These are phyloP conservation scores for Aspergillus sp. DNA, from an alignment of 2,329 filamentous ascomycete genomes.

Conservation along the genomic window DNA sequence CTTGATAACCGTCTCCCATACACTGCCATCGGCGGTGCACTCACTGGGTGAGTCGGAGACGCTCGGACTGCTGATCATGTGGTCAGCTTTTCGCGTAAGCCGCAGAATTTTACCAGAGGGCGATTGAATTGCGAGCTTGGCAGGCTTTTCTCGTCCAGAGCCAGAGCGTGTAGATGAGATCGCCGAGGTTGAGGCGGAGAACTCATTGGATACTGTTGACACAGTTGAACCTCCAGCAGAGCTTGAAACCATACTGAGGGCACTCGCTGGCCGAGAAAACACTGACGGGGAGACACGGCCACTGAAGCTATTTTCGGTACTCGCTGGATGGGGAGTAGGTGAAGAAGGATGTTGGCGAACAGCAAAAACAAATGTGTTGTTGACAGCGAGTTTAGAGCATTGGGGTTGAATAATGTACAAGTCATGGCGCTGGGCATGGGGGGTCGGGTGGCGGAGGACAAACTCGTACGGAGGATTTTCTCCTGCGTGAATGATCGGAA, in stretches of 20 bases:
- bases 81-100: conserved; percentile 50
- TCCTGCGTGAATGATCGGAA: conserved; percentile 88
- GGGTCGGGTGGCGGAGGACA: conserved; percentile 87
- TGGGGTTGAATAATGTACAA: conserved; percentile 97
- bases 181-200: conserved; percentile 49
- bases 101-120: conserved; percentile 92
- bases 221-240: conserved; percentile 54
- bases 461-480: conserved; percentile 96
- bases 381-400: conserved; percentile 80
- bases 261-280: conserved; percentile 56
- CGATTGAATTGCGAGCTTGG: conserved; percentile 92
- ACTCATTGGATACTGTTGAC: conserved; percentile 44
- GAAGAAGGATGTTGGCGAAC: conserved; percentile 87
- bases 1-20: conserved; percentile 68
- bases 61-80: conserved; percentile 38
- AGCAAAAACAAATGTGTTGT: conserved; percentile 97
- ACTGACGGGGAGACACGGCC: conserved; percentile 53
- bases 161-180: conserved; percentile 50
- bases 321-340: conserved; percentile 42
- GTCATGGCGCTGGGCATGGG: conserved; percentile 95
- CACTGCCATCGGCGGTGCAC: conserved; percentile 51
- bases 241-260: conserved; percentile 61
- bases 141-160: conserved; percentile 67
- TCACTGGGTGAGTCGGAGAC: conserved; percentile 37
- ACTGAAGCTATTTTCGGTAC: conserved; percentile 31